phyloP scores from a whole-genome alignment of 2,329 filamentous ascomycete genomes.

The Stromatinia cepivora region DNA sequence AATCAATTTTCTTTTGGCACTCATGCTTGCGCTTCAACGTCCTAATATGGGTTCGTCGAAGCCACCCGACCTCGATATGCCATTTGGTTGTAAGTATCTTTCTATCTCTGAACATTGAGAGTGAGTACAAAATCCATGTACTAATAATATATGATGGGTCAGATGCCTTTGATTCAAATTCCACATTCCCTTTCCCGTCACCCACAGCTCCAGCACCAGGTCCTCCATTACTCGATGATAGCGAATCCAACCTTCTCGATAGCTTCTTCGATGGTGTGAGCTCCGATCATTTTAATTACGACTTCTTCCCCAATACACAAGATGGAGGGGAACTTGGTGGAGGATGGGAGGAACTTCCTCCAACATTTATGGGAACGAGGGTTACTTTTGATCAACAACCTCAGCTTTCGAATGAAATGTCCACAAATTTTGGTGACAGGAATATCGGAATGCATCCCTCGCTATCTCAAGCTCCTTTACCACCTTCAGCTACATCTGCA shows the following conservation, averaged over 20 bases:
- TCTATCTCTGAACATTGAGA: neutral
- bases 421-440: constrained; percentile 31
- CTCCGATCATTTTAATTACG: constrained; percentile 51
- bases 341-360: constrained; percentile 60
- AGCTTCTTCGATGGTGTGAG: constrained; percentile 58
- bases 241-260: constrained; percentile 58
- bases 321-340: constrained; percentile 52
- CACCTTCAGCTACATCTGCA: constrained; percentile 43
- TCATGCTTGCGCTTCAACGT: constrained; percentile 59
- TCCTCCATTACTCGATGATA: constrained; percentile 64
- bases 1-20: constrained; percentile 1
- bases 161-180: constrained; percentile 50
- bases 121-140: neutral
- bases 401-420: constrained; percentile 29
- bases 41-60: constrained; percentile 60
- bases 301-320: constrained; percentile 47
- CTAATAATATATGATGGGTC: constrained; percentile 6
- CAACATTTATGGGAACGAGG: constrained; percentile 63
- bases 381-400: constrained; percentile 59
- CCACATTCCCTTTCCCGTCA: constrained; percentile 50
- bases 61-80: constrained; percentile 55
- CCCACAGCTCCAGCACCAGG: constrained; percentile 64
- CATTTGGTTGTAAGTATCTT: constrained; percentile 65
- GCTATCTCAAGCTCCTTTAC: constrained; percentile 12
- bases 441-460: constrained; percentile 27